Percentiles rank a stretch among this genome's conserved stretches.
phyloP scores from a whole-genome alignment of 2,329 filamentous ascomycete species.

The Scedosporium apiospermum region DNA sequence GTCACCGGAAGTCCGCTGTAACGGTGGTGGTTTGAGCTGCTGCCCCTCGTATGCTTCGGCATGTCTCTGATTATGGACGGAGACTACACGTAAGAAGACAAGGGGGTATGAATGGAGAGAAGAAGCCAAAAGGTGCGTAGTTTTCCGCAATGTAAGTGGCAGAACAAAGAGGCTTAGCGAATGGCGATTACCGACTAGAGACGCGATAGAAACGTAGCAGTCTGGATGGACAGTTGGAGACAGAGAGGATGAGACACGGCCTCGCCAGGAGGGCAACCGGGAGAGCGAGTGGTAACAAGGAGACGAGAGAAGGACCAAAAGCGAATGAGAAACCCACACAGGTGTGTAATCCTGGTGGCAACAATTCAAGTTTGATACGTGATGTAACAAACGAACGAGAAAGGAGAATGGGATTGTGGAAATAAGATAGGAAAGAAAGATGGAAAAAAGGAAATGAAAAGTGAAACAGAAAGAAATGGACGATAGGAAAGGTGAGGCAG shows the following conservation, averaged over 20 bases:
- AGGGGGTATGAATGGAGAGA: neutral
- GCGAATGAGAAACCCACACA: neutral
- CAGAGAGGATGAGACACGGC: neutral
- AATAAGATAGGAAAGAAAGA: slow-evolving; percentile 1
- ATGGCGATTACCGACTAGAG: neutral
- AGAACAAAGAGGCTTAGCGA: neutral
- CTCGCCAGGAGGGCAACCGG: neutral
- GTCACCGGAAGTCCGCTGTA: slow-evolving; percentile 26
- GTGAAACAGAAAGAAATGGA: slow-evolving; percentile 5
- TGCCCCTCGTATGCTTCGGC: slow-evolving; percentile 34
- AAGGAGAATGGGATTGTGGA: slow-evolving; percentile 1
- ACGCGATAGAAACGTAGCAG: neutral
- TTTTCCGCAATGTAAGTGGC: too few species aligned
- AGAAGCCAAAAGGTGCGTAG: neutral
- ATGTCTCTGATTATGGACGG: slow-evolving; percentile 21
- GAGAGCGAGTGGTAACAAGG: neutral
- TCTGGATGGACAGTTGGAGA: neutral
- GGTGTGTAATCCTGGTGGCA: neutral
- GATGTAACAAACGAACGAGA: neutral
- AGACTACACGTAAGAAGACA: neutral
- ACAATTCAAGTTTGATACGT: neutral
- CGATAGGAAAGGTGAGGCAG: neutral
- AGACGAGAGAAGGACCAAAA: neutral
- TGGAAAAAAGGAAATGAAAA: slow-evolving; percentile 4
- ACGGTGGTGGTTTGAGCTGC: slow-evolving; percentile 20